Evolutionary conservation across 331 rosid species (phyloP), one percentile per base, ranked within the genome.

Genomic region (Cydonia oblonga): DNA sequence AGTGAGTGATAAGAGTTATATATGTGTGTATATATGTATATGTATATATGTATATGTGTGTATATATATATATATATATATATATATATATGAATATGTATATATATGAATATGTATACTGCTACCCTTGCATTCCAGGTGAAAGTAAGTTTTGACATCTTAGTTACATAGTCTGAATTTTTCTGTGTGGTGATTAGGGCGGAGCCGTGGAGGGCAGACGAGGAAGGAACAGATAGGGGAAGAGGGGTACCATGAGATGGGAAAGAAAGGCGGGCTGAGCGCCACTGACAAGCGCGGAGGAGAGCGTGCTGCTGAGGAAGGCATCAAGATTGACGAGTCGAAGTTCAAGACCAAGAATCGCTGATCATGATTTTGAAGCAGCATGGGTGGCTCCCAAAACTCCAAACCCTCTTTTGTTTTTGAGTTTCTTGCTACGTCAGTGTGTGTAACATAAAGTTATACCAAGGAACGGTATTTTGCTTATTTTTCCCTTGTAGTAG

Each of bases 251-350:
- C 74, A 82, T 70, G 95, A 88, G 75, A 90, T 85, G 92, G 95
- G 92, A 0, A 86, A 82, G 66, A 88, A 91, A 57, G 97, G 91
- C n/a, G 88, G 96, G 1, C 87, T 91, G 6, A 84, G 87, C 83
- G 80, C 88, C 44, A 74, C 53, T 70, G 86, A 85, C 32, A 89
- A 80, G 75, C 82, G 87, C 23, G 90, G 87, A 53, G 89, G 61
- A 58, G 78, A 88, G 26, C 86, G 87, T 32, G 89, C 89, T 49
- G 84, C 63, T 0, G 90, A 79, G 65, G 83, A 88, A 80, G 90
- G 84, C 57, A 80, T 85, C 13, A 35, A 74, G 6, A 86, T 86
- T 4, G 93, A 90, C n/a, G 90, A 90, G 74, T 88, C 95, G 70
- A 90, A 85, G 85, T 90, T 65, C 42, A 76, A 23, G 33, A 83